A percentile compares a stretch with the other conserved stretches of the same genome.
Conservation (phyloP, 805 yeast species). For the Wickerhamiella occidentalis region DNA sequence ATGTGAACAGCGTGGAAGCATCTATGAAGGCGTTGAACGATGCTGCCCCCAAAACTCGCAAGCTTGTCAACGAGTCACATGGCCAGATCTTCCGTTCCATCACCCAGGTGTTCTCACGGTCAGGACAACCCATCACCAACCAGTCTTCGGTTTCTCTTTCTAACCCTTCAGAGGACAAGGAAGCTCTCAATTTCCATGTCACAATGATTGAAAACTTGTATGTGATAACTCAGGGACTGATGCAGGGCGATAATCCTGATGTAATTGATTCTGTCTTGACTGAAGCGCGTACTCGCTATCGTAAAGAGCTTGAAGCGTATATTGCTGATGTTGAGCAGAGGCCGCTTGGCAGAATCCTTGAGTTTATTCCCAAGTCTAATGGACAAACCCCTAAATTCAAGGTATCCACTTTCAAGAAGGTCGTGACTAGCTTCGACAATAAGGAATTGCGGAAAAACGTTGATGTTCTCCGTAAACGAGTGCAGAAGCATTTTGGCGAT, state of each 20-base stretch:
- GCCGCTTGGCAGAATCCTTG: slow-evolving; percentile 54
- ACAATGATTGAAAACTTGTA: slow-evolving; percentile 43
- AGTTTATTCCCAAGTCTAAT: slow-evolving; percentile 49
- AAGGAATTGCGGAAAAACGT: slow-evolving; percentile 47
- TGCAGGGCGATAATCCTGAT: slow-evolving; percentile 14
- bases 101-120: slow-evolving; percentile 19
- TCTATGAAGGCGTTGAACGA: not conserved
- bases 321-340: slow-evolving; percentile 38
- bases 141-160: not conserved
- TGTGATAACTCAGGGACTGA: slow-evolving; percentile 33
- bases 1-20: slow-evolving; percentile 16
- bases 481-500: slow-evolving; percentile 41
- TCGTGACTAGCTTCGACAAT: slow-evolving; percentile 45
- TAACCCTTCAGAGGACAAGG: slow-evolving; percentile 24
- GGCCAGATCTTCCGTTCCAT: slow-evolving; percentile 21
- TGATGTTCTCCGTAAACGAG: slow-evolving; percentile 41
- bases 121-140: not conserved
- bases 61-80: slow-evolving; percentile 15
- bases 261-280: slow-evolving; percentile 20
- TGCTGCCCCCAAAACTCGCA: slow-evolving; percentile 14
- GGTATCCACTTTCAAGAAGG: slow-evolving; percentile 36
- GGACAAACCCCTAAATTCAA: slow-evolving; percentile 33
- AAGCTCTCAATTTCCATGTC: slow-evolving; percentile 33
- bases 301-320: slow-evolving; percentile 33
- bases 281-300: slow-evolving; percentile 23